Conservation (phyloP, 202 grass and related monocot species). For the Saccharum hybrid region DNA sequence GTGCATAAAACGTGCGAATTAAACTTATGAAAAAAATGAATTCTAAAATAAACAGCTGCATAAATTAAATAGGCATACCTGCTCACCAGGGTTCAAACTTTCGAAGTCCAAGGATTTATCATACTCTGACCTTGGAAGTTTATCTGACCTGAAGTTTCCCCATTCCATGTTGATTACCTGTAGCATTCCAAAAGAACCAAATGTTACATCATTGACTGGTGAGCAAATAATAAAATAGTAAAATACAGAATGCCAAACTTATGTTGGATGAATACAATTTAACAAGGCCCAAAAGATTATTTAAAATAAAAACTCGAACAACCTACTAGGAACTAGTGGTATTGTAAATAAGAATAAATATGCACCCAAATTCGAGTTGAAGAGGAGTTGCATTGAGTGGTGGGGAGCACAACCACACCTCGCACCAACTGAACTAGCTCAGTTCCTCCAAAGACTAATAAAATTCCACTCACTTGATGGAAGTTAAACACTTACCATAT, state of each 20-base stretch:
- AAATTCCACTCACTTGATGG: conserved; percentile 5
- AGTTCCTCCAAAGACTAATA: conserved; percentile 10
- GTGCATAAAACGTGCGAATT: neutral
- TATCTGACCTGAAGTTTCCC: conserved; percentile 92
- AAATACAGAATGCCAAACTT: conserved; percentile 20
- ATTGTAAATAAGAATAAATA: neutral
- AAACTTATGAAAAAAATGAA: neutral
- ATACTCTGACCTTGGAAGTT: conserved; percentile 81
- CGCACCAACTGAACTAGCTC: neutral
- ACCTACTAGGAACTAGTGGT: neutral
- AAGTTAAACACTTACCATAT: conserved; percentile 70
- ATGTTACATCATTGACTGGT: conserved; percentile 15
- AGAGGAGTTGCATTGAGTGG: neutral
- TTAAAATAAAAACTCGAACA: conserved; percentile 4
- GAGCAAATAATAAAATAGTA: conserved; percentile 22
- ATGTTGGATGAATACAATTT: conserved; percentile 21
- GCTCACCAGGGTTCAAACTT: conserved; percentile 91
- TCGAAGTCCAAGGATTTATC: conserved; percentile 78
- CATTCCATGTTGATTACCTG: conserved; percentile 99
- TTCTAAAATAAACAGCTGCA: neutral
- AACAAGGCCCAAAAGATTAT: conserved; percentile 24
- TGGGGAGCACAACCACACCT: neutral
- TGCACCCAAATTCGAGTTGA: neutral
- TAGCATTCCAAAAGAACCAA: conserved; percentile 38
- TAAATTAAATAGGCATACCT: conserved; percentile 57